Percentiles rank a stretch among this genome's conserved stretches.
These are phyloP conservation scores for Ascochyta clinopodiicola DNA, from an alignment of 2,329 filamentous ascomycete genomes.

Conservation along the genomic window DNA sequence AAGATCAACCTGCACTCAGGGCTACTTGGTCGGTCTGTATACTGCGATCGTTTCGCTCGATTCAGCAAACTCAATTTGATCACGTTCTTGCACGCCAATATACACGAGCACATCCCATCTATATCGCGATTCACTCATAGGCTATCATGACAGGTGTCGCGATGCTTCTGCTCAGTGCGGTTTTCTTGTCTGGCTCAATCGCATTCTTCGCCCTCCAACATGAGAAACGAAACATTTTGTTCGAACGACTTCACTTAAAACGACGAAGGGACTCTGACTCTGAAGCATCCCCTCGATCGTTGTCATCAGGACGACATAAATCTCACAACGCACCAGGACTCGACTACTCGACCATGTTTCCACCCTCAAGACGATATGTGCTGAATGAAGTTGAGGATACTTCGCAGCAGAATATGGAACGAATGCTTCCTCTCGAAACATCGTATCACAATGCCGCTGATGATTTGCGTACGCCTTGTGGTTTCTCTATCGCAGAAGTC, in stretches of 20 bases:
- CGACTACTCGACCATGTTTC: constrained; percentile 57
- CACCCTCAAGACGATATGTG: constrained; percentile 57
- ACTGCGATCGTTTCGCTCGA: no score
- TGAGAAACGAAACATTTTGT: constrained; percentile 50
- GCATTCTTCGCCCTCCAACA: constrained; percentile 39
- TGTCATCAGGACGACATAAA: constrained; percentile 57
- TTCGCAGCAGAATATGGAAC: constrained; percentile 5
- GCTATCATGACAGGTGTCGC: constrained; percentile 28
- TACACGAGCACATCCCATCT: neutral
- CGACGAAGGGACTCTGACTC: constrained; percentile 55
- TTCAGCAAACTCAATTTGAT: no score
- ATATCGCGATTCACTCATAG: neutral
- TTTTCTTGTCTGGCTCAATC: constrained; percentile 37
- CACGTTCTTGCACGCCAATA: no score
- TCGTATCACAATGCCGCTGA: constrained; percentile 37
- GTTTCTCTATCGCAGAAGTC: constrained; percentile 74
- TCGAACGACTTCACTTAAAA: constrained; percentile 49
- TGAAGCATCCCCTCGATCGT: constrained; percentile 60
- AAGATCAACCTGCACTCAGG: neutral
- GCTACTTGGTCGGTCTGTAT: no score
- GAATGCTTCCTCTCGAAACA: constrained; percentile 32
- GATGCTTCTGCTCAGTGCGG: constrained; percentile 38
- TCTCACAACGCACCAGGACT: constrained; percentile 20
- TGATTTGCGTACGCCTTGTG: constrained; percentile 65
- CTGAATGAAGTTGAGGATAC: constrained; percentile 15